phyloP scores from a whole-genome alignment of 768 basidiomycete genomes.

The Leccinum ochraceum region DNA sequence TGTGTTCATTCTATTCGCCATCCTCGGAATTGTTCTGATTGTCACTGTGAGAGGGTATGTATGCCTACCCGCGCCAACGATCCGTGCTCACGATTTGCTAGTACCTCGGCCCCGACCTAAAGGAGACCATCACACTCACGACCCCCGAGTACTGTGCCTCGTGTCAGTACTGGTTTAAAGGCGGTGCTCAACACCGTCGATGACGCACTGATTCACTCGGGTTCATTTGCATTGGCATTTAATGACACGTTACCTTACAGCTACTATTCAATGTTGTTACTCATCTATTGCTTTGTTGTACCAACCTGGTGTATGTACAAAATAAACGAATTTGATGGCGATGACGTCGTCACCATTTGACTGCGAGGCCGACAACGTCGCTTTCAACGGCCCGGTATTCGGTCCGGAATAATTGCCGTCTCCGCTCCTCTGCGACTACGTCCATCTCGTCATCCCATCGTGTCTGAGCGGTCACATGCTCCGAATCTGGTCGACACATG shows the following conservation, averaged over 20 bases:
- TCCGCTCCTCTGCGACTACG: slow-evolving; percentile 42
- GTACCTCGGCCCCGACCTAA: slow-evolving; percentile 72
- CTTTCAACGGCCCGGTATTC: slow-evolving; percentile 84
- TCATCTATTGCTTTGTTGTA: slow-evolving; percentile 25
- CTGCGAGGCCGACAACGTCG: slow-evolving; percentile 75
- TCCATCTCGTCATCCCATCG: slow-evolving; percentile 43
- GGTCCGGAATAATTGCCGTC: slow-evolving; percentile 65
- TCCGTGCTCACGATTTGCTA: slow-evolving; percentile 7
- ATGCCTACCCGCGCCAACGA: background rate
- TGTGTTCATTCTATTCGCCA: slow-evolving; percentile 45
- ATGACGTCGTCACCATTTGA: slow-evolving; percentile 58
- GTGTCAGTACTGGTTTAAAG: slow-evolving; percentile 60
- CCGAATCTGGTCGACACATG: slow-evolving; percentile 37
- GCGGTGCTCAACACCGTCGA: slow-evolving; percentile 43
- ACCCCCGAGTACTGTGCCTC: slow-evolving; percentile 56
- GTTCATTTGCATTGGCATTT: slow-evolving; percentile 18
- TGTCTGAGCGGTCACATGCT: slow-evolving; percentile 28
- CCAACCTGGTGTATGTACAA: slow-evolving; percentile 19
- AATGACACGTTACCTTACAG: slow-evolving; percentile 32
- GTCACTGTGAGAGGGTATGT: slow-evolving; percentile 46
- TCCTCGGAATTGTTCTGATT: slow-evolving; percentile 41
- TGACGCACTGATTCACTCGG: slow-evolving; percentile 18
- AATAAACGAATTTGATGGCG: slow-evolving; percentile 2
- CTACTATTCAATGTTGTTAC: slow-evolving; percentile 15
- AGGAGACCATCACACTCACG: slow-evolving; percentile 55